These are phyloP conservation scores for barley (Hordeum vulgare) DNA, from an alignment of 176 grass and related monocot species.

Conservation along the genomic window DNA sequence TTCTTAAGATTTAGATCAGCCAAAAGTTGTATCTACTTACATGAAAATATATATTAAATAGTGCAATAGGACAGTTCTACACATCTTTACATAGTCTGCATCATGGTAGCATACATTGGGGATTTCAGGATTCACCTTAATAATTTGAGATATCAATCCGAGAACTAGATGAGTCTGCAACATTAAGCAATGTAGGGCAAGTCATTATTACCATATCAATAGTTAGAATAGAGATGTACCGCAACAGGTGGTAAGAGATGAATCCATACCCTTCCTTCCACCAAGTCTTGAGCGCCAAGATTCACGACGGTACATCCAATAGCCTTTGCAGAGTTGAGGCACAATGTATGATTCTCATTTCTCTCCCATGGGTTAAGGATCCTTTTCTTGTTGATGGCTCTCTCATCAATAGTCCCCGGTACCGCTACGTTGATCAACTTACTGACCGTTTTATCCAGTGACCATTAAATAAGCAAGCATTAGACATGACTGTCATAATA, in stretches of 20 bases:
- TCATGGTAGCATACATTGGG: neutral
- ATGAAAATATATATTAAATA: neutral
- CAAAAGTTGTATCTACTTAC: conserved; percentile 65
- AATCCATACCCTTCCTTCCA: conserved; percentile 81
- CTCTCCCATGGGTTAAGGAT: conserved; percentile 96
- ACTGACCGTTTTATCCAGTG: conserved; percentile 19
- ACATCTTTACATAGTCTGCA: neutral
- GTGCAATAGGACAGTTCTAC: neutral
- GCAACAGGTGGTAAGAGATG: neutral
- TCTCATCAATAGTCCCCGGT: conserved; percentile 95
- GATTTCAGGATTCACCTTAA: conserved; percentile 53
- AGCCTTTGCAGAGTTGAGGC: conserved; percentile 97
- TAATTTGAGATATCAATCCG: conserved; percentile 92
- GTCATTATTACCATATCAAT: neutral
- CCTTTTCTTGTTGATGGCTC: conserved; percentile 93
- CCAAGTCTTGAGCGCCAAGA: conserved; percentile 95
- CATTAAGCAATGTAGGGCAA: conserved; percentile 15
- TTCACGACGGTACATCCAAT: conserved; percentile 98
- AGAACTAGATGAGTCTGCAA: conserved; percentile 85
- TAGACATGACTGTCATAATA: neutral
- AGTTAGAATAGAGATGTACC: neutral
- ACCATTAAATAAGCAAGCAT: neutral
- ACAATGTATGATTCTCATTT: conserved; percentile 96
- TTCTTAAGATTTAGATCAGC: conserved; percentile 89
- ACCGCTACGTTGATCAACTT: conserved; percentile 98